These are phyloP conservation scores for Tylopilus sp. DNA, from an alignment of 768 basidiomycete species.

Conservation along the genomic window DNA sequence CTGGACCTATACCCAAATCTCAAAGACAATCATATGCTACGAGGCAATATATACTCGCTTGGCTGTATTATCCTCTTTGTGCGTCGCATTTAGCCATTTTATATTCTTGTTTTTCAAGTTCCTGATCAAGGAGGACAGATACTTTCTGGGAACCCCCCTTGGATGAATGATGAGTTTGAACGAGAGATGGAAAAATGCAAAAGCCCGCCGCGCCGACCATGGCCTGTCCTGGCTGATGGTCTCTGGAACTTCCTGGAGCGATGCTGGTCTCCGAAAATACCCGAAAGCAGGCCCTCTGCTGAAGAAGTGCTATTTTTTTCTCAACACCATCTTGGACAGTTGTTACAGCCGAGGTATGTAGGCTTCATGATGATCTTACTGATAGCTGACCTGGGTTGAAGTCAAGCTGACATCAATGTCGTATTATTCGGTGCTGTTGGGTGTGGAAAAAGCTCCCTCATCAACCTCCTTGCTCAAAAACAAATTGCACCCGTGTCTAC, in stretches of 20 bases:
- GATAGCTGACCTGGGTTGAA: background rate
- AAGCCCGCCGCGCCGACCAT: background rate
- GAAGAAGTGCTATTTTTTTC: background rate
- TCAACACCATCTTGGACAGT: background rate
- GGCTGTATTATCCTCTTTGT: conserved; percentile 7
- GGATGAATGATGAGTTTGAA: background rate
- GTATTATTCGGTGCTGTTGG: conserved; percentile 18
- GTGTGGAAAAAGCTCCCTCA: conserved; percentile 18
- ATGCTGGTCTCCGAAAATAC: conserved; percentile 4
- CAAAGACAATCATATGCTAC: background rate
- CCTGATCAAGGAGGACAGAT: background rate
- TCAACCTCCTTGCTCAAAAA: conserved; percentile 17
- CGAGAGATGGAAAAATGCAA: background rate
- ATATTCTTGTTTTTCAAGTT: too few relatives aligned
- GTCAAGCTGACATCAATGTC: background rate
- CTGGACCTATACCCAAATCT: background rate
- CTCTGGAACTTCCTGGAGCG: conserved; percentile 1
- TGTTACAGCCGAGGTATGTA: background rate
- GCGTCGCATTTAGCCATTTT: background rate
- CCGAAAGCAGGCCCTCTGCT: background rate
- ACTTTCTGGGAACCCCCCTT: background rate
- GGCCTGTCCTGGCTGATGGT: background rate
- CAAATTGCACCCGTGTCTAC: conserved; percentile 23
- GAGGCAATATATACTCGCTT: conserved; percentile 3
- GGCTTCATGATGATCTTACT: too few relatives aligned